Base-by-base conservation (phyloP, 2,329 filamentous ascomycete genomes). In the Cylindrodendrum hubeiense region DNA sequence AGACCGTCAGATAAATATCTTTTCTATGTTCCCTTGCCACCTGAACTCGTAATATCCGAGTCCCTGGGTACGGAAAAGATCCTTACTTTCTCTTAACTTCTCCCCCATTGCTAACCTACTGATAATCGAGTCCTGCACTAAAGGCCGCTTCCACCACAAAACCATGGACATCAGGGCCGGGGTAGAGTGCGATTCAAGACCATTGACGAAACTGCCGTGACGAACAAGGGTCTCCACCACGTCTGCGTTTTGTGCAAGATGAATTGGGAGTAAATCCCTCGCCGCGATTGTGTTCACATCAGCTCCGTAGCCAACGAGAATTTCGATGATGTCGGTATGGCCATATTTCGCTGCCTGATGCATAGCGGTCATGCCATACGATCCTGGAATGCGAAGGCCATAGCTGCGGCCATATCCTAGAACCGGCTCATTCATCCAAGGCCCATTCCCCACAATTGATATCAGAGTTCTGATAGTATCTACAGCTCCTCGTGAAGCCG, bases 341-440 rank as follows among this genome's bases (percentile, higher is more conserved):
- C 65, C 65, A n/a, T 13, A n/a, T 6, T 41, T 34, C 8, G 65
- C 62, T 5, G 65, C 62, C 15, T 58, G 47, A 15, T 66, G 62
- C 43, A 67, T 43, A 3, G 50, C 34, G 4, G 65, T 54, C 50
- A 60, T 59, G 5, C 65, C 65, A 15, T 51, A 53, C 3, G 30
- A 57, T 1, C 43, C 49, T 3, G 26, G 33, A 24, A 43, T 34
- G 8, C 57, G 39, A 5, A 60, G 46, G 0, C 46, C 28, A 3
- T 52, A 49, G 1, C 53, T 54, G 13, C 34, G 30, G 13, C 65
- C 65, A 13, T 22, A 41, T 13, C 50, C 56, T 5, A 63, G 28
- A 4, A 67, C 43, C 3, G 65, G 54, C 10, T 30, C 59, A 21
- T 67, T 49, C 43, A 67, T 49, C 56, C 46, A 67, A 10, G 39